Evolutionary conservation across 148 eudicot species (phyloP).

Genomic region (Nepenthes mirabilis): DNA sequence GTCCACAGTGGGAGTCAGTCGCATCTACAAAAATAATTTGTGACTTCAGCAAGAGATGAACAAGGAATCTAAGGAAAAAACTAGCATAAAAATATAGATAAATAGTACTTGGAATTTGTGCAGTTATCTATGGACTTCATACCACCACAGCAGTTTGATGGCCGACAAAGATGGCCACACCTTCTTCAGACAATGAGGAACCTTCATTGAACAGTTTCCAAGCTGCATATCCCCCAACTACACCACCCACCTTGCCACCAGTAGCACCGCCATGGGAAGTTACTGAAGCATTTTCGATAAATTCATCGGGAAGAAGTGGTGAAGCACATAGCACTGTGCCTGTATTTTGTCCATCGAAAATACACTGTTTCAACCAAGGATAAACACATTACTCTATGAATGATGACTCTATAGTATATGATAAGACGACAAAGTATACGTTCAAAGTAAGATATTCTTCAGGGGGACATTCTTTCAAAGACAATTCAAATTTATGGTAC

Average conservation of each 20-base stretch:
- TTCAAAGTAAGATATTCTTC: background rate
- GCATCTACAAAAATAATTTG: conserved; percentile 41
- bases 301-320: conserved; percentile 62
- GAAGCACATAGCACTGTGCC: conserved; percentile 81
- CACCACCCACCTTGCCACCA: conserved; percentile 74
- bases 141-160: conserved; percentile 94
- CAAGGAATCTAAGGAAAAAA: conserved; percentile 2
- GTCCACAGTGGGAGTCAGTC: conserved; percentile 52
- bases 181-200: conserved; percentile 67
- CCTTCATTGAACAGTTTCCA: conserved; percentile 50
- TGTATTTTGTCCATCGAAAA: conserved; percentile 72
- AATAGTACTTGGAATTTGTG: conserved; percentile 15
- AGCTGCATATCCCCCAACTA: conserved; percentile 50
- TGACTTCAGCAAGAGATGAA: conserved; percentile 7
- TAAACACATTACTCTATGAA: conserved; percentile 2
- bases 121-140: conserved; percentile 30
- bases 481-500: background rate
- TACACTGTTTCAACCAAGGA: conserved; percentile 38
- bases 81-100: conserved; percentile 4
- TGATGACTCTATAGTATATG: background rate
- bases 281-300: conserved; percentile 30
- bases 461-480: background rate
- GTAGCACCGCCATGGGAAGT: conserved; percentile 42
- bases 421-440: no score
- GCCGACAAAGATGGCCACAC: conserved; percentile 80